Percentiles rank a stretch among this genome's conserved stretches.
Conservation (phyloP, 2,329 filamentous ascomycete species). For the Stylonectria norvegica region DNA sequence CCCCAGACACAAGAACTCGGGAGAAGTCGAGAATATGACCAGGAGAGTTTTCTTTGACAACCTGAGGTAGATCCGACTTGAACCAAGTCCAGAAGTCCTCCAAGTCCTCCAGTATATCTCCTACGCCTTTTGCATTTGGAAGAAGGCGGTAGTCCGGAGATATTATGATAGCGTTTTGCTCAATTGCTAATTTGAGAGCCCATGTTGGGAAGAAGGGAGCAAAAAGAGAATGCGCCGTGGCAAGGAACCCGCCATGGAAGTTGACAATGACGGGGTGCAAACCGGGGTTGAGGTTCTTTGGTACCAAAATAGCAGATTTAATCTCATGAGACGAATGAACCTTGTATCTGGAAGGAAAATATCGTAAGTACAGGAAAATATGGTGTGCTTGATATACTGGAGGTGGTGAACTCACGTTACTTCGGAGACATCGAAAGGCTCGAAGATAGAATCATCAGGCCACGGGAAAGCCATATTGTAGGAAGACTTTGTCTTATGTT, state of each 20-base stretch:
- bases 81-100: conserved; percentile 29
- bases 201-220: conserved; percentile 24
- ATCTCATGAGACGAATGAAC: conserved; percentile 16
- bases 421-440: conserved; percentile 17
- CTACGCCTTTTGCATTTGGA: conserved; percentile 22
- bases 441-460: conserved; percentile 18
- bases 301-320: conserved; percentile 22
- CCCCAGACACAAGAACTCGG: conserved; percentile 11
- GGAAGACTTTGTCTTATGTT: too few species aligned
- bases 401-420: conserved; percentile 8
- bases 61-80: background rate
- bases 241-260: conserved; percentile 27
- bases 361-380: too few species aligned
- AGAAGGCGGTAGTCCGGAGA: conserved; percentile 25
- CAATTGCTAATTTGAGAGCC: conserved; percentile 19
- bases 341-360: conserved; percentile 23
- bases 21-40: conserved; percentile 13
- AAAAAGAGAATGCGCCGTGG: conserved; percentile 19
- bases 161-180: conserved; percentile 24
- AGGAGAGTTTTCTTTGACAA: conserved; percentile 8
- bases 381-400: accelerated
- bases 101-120: conserved; percentile 25
- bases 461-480: conserved; percentile 15
- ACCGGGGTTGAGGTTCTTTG: conserved; percentile 22
- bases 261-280: conserved; percentile 21